Percentiles rank a stretch among this genome's conserved stretches.
phyloP scores from a whole-genome alignment of 2,329 filamentous ascomycete species.

The Colletotrichum gloeosporioides region DNA sequence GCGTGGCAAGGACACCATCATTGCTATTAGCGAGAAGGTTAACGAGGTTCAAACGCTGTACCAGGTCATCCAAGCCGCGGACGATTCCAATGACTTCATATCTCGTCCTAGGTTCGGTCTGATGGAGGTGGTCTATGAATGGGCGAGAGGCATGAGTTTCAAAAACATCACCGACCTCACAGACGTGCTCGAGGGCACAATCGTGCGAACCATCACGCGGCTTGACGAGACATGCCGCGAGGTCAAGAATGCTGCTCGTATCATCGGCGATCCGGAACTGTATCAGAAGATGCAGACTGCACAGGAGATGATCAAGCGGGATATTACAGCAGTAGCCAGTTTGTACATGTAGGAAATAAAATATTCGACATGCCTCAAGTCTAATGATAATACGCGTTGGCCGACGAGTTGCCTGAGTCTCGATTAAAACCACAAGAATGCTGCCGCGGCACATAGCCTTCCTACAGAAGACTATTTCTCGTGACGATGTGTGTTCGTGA shows the following conservation, averaged over 20 bases:
- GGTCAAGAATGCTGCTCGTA: constrained; percentile 94
- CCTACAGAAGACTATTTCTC: background rate
- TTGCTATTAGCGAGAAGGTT: constrained; percentile 90
- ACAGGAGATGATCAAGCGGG: constrained; percentile 96
- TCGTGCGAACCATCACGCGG: constrained; percentile 91
- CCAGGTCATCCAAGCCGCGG: constrained; percentile 88
- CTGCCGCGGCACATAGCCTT: background rate
- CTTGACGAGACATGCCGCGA: constrained; percentile 96
- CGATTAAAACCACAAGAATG: background rate
- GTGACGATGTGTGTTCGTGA: background rate
- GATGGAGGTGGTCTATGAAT: constrained; percentile 98
- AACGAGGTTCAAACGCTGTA: constrained; percentile 88
- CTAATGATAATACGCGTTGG: background rate
- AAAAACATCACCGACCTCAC: constrained; percentile 96
- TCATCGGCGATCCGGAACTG: constrained; percentile 91
- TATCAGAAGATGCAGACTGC: constrained; percentile 97
- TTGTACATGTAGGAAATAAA: constrained; percentile 73
- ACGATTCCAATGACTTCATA: constrained; percentile 92
- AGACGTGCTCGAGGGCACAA: constrained; percentile 95
- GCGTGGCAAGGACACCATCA: constrained; percentile 82
- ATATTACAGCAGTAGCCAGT: constrained; percentile 89
- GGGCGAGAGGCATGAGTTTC: constrained; percentile 97
- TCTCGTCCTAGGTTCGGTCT: constrained; percentile 88
- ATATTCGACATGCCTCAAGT: background rate
- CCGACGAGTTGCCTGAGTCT: background rate